Conservation (phyloP, 2,329 filamentous ascomycete genomes). For the Colletotrichum lupini region DNA sequence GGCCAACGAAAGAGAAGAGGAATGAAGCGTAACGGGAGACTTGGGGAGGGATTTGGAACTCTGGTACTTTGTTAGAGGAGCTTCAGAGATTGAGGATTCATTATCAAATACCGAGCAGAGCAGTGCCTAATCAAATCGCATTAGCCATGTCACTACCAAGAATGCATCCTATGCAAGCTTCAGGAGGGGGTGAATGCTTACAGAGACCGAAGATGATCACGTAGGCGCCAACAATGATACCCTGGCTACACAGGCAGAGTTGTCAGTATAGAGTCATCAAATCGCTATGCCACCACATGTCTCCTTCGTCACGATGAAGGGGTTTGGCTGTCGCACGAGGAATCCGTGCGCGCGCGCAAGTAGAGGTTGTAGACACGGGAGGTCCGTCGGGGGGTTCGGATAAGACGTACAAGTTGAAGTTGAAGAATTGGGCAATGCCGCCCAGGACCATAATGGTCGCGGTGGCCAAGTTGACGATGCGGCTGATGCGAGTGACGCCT, state of each 20-base stretch:
- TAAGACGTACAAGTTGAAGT: conserved; percentile 65
- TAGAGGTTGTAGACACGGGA: not conserved
- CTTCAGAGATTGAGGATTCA: not conserved
- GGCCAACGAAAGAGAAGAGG: conserved; percentile 96
- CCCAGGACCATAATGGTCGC: conserved; percentile 89
- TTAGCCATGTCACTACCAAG: conserved; percentile 35
- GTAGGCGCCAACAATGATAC: conserved; percentile 85
- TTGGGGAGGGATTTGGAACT: conserved; percentile 96
- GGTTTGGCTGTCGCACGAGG: not conserved
- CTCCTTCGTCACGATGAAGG: not conserved
- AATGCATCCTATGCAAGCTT: not conserved
- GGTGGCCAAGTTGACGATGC: conserved; percentile 91
- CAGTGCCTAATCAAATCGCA: conserved; percentile 64
- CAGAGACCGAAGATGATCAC: conserved; percentile 90
- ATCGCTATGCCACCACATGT: not conserved
- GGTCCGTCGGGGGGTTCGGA: conserved; percentile 17
- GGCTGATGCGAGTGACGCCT: conserved; percentile 64
- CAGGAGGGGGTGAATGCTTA: conserved; percentile 54
- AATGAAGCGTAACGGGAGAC: conserved; percentile 95
- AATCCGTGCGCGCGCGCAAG: conserved; percentile 21
- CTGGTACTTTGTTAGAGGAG: conserved; percentile 50
- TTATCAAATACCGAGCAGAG: conserved; percentile 66
- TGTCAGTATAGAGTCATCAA: conserved; percentile 9
- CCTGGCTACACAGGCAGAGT: conserved; percentile 60
- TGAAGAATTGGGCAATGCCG: conserved; percentile 79